These are phyloP conservation scores for Paramecium bursaria DNA, from an alignment of 73 alveolate genomes.

Conservation along the genomic window DNA sequence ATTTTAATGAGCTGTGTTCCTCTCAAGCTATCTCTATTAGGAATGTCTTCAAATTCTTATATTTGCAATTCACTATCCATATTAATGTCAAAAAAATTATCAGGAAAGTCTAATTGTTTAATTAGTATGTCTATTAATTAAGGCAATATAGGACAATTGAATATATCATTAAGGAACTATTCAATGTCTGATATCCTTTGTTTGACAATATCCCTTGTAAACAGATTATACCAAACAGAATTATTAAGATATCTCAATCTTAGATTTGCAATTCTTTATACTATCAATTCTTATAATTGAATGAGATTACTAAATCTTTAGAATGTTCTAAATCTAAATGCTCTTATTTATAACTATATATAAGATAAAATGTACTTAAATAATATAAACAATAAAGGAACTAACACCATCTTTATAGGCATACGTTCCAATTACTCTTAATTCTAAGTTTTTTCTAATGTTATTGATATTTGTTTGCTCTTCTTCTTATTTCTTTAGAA, in stretches of 20 bases:
- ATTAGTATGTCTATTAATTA: neutral
- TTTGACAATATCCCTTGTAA: neutral
- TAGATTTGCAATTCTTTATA: neutral
- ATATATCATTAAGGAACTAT: neutral
- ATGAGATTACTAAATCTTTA: constrained; percentile 37
- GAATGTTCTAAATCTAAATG: constrained; percentile 45
- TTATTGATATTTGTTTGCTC: neutral
- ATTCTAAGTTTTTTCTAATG: too few relatives aligned
- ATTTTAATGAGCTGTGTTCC: neutral
- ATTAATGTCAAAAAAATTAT: neutral
- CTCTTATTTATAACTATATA: constrained; percentile 9
- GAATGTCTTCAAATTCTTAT: neutral
- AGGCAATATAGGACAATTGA: neutral
- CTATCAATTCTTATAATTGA: neutral
- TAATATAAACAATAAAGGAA: constrained; percentile 6
- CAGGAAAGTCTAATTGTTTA: constrained; percentile 26
- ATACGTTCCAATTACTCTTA: neutral
- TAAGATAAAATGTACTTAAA: neutral
- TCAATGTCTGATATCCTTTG: neutral
- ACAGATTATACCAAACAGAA: neutral
- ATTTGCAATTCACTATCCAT: neutral
- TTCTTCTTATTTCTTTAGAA: constrained; percentile 22
- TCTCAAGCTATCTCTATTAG: neutral
- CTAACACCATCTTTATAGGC: constrained; percentile 7
- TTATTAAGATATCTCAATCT: neutral